Evolutionary conservation across 1,284 basidiomycete genomes (phyloP).

Genomic region (Cryptococcus amylolentus): DNA sequence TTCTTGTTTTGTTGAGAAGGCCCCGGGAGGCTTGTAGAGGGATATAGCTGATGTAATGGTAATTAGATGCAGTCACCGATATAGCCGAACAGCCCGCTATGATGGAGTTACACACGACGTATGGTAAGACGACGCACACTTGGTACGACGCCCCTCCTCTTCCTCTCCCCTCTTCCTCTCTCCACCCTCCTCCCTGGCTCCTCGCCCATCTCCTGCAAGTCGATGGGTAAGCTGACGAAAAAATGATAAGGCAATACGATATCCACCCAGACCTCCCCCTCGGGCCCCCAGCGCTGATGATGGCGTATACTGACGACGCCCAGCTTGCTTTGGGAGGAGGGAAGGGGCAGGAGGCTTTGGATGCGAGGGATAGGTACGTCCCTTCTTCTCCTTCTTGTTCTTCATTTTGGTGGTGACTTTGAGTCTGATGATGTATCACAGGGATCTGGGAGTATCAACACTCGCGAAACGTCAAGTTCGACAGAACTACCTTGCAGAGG

Average conservation of each 20-base stretch:
- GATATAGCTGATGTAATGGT: background rate
- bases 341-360: constrained; percentile 38
- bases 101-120: constrained; percentile 55
- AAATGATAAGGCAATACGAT: constrained; percentile 44
- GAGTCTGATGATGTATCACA: background rate
- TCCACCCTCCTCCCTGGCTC: background rate
- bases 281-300: constrained; percentile 56
- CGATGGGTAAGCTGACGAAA: background rate
- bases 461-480: constrained; percentile 46
- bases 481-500: constrained; percentile 49
- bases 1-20: background rate
- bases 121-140: constrained; percentile 58
- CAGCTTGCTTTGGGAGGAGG: constrained; percentile 27
- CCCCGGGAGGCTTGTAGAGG: background rate
- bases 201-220: background rate
- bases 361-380: constrained; percentile 45
- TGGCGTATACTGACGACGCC: constrained; percentile 51
- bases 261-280: constrained; percentile 54
- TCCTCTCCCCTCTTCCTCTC: background rate
- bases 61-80: constrained; percentile 36
- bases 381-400: background rate
- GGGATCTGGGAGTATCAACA: constrained; percentile 48
- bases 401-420: background rate
- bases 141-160: constrained; percentile 40
- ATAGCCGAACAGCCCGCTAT: constrained; percentile 54